Percentiles rank a stretch among this genome's conserved stretches.
phyloP scores from a whole-genome alignment of 2,329 filamentous ascomycete genomes.

The Colletotrichum lentis region DNA sequence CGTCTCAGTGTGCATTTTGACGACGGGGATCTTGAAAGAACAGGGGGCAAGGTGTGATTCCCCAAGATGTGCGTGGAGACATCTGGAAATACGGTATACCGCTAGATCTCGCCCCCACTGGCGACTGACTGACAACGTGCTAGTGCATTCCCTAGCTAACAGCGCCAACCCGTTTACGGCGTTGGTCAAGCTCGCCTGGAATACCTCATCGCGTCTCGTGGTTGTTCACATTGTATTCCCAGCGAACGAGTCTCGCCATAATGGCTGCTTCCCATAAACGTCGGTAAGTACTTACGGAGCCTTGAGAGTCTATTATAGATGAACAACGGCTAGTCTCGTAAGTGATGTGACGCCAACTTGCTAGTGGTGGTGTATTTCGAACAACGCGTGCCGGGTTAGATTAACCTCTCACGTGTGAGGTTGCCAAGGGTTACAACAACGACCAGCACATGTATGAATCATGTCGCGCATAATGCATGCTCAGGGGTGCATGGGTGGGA shows the following conservation, averaged over 20 bases:
- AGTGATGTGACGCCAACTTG: background rate
- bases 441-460: background rate
- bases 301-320: background rate
- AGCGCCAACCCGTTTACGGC: background rate
- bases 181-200: background rate
- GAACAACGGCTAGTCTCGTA: background rate
- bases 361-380: too few species aligned
- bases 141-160: background rate
- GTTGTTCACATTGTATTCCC: conserved; percentile 1
- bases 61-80: too few species aligned
- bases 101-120: too few species aligned
- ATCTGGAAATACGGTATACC: too few species aligned
- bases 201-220: background rate
- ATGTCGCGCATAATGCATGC: background rate
- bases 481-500: background rate
- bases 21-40: too few species aligned
- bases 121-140: too few species aligned
- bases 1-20: too few species aligned
- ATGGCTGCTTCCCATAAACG: background rate
- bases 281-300: background rate
- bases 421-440: too few species aligned
- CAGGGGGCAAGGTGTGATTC: too few species aligned
- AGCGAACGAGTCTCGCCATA: background rate
- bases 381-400: too few species aligned
- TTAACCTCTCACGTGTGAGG: too few species aligned